A percentile compares a stretch with the other conserved stretches of the same genome.
Conservation (phyloP, 1,139 yeast genomes). For the Pneumocystis wakefieldiae region DNA sequence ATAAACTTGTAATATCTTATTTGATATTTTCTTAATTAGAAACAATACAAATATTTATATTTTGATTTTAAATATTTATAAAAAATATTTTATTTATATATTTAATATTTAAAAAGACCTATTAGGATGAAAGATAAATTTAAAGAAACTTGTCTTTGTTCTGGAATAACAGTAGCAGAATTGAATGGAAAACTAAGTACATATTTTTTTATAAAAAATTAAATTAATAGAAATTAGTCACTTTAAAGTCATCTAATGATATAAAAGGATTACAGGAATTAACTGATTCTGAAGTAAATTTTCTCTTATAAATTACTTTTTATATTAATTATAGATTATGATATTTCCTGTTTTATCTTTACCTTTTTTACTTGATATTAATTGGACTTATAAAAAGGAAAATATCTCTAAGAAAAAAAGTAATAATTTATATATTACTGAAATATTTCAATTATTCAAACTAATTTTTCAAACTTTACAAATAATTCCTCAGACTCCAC, state of each 20-base stretch:
- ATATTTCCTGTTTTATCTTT: not conserved
- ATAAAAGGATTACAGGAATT: not conserved
- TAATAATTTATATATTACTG: not conserved
- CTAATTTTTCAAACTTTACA: not conserved
- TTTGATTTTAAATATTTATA: not conserved
- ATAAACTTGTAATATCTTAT: too few relatives aligned
- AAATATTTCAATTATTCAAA: not conserved
- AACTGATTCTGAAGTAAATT: not conserved
- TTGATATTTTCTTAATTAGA: too few relatives aligned
- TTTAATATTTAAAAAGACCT: not conserved
- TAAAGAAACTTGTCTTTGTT: not conserved
- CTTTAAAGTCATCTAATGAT: not conserved
- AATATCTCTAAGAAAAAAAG: not conserved
- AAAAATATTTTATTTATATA: not conserved
- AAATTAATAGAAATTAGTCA: not conserved
- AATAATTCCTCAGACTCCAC: not conserved
- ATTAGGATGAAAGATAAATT: not conserved
- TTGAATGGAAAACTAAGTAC: not conserved
- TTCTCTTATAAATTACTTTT: not conserved
- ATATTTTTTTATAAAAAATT: not conserved
- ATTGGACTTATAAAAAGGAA: not conserved
- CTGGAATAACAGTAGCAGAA: slow-evolving; percentile 1
- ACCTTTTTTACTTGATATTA: not conserved
- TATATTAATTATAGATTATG: not conserved
- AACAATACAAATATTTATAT: too few relatives aligned